Evolutionary conservation across 495 filamentous ascomycete species (phyloP).

Genomic region (Talaromyces wortmannii): DNA sequence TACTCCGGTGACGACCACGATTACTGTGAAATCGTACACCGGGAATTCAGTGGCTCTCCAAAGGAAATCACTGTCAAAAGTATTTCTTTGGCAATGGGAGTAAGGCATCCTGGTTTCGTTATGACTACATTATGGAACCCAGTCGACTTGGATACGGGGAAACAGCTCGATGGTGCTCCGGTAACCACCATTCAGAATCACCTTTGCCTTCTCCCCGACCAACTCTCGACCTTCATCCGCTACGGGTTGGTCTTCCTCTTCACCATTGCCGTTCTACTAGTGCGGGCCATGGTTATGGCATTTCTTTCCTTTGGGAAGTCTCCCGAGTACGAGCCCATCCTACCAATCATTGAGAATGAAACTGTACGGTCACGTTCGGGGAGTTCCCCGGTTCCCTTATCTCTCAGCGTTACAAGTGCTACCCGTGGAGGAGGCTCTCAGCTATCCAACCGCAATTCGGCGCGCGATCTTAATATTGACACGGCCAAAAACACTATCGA

Average conservation of each 20-base stretch:
- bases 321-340: conserved; percentile 14
- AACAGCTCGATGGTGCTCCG: conserved; percentile 34
- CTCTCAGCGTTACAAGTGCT: conserved; percentile 31
- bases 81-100: conserved; percentile 94
- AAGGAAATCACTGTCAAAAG: conserved; percentile 93
- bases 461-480: conserved; percentile 7
- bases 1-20: conserved; percentile 99
- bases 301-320: conserved; percentile 11
- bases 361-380: conserved; percentile 5
- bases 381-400: conserved; percentile 22
- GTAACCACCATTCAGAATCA: conserved; percentile 69
- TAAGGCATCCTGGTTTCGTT: conserved; percentile 79
- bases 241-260: conserved; percentile 60
- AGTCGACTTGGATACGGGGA: conserved; percentile 54
- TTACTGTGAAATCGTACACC: conserved; percentile 85
- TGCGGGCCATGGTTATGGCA: conserved; percentile 51
- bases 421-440: conserved; percentile 18
- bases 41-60: conserved; percentile 57
- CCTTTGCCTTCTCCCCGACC: conserved; percentile 86
- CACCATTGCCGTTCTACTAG: conserved; percentile 51
- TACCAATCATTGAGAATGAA: conserved; percentile 27
- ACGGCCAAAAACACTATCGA: conserved; percentile 10
- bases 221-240: conserved; percentile 71
- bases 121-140: conserved; percentile 91
- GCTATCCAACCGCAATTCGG: conserved; percentile 24